Evolutionary conservation across 2,329 filamentous ascomycete genomes (phyloP), one percentile per base, ranked within the genome.

Genomic region (Clarireedia hainanense): DNA sequence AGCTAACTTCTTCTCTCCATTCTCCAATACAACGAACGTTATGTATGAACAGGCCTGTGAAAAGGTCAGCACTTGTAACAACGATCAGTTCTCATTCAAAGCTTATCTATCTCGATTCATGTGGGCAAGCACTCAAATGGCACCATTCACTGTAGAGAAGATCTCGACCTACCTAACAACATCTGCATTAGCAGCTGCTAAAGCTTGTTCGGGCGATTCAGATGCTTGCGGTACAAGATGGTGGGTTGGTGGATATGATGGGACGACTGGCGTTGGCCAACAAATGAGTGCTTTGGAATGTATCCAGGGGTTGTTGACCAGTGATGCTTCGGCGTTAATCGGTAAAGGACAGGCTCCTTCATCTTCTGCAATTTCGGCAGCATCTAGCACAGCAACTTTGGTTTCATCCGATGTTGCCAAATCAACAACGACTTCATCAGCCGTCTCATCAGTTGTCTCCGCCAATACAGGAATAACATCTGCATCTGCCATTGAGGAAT

Each of bases 21-120:
- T 72, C 47, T 65, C 73, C 15, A 79, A 81, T 61, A 71, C 75
- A 5, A 79, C 80, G 23, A 73, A 81, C 64, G 71, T 86, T 69
- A 82, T 88, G 79, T 82, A 75, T 65, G 85, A 89, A 69, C 74
- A 75, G 46, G 80, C 81, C n/a, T 89, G 85, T 72, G 85, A 89
- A 68, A 71, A 69, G 4, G 70, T 73, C 57, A 70, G 72, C 52
- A 74, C 66, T 0, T 89, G 86, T 70, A 79, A 81, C 66, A 75
- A 71, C 50, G 84, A 88, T 69, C 83, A 84, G 75, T 78, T 76
- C 63, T 81, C 80, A 7, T 86, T 85, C 77, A 89, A 89, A 71
- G 84, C 77, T 45, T 85, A 84, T 67, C 74, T 86, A 30, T 74
- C 82, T 26, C 80, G 83, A 54, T 85, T 83, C 72, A 79, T 86